Percentiles rank a stretch among this genome's conserved stretches.
Conservation (phyloP, 2,329 filamentous ascomycete species). For the Calonectria pauciramosa region DNA sequence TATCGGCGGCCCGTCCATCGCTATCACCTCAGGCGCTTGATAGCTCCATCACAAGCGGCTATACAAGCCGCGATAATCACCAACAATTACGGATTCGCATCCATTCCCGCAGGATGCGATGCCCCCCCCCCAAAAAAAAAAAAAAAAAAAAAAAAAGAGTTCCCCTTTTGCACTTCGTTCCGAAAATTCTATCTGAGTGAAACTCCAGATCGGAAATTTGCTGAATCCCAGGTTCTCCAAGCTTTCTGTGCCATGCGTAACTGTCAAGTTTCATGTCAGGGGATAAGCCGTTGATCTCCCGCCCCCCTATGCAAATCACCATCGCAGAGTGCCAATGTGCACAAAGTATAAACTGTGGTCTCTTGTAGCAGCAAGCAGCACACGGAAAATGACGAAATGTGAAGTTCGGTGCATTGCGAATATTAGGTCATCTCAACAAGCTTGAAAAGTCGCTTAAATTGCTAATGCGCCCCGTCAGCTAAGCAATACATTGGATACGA, state of each 20-base stretch:
- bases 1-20: background rate
- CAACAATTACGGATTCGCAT: background rate
- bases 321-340: background rate
- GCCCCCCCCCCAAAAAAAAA: background rate
- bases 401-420: background rate
- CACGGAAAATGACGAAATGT: background rate
- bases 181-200: background rate
- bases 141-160: background rate
- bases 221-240: background rate
- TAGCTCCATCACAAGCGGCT: background rate
- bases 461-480: background rate
- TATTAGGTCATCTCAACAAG: background rate
- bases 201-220: background rate
- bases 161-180: background rate
- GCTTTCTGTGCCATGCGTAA: background rate
- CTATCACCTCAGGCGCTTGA: background rate
- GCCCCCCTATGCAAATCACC: slow-evolving; percentile 1
- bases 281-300: slow-evolving; percentile 1
- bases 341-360: background rate
- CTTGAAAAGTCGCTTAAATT: background rate
- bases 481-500: background rate
- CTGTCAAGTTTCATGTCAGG: slow-evolving; percentile 6
- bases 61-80: background rate
- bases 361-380: background rate
- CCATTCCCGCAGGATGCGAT: background rate